Base-by-base conservation (phyloP, 768 basidiomycete genomes). In the Suillus hirtellus region DNA sequence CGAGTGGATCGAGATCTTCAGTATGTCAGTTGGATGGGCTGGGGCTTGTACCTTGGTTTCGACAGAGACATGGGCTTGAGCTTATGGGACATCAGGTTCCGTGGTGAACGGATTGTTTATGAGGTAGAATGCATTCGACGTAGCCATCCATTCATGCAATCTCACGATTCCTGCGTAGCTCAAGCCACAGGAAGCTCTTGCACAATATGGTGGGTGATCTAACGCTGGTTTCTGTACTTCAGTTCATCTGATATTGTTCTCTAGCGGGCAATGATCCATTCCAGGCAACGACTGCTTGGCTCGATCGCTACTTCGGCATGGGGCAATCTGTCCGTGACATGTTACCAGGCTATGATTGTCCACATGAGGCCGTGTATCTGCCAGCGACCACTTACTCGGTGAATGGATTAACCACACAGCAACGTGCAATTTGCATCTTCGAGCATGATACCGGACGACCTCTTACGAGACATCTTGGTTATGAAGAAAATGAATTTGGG, bases 1-100 rank as follows among this genome's bases (percentile, higher is more conserved):
- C 76, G 84, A 46, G 82, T 89, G 2, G 84, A 89, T 66, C 69
- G 68, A 27, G 77, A 78, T 43, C 73, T 76, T 50, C 79, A 84
- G 65, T 87, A 83, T 65, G 72, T 89, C n/a, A 84, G 79, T 52
- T 89, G 88, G 88, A 84, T 89, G 84, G 85, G 85, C 2, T 88
- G 86, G 86, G 77, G 79, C 0, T 61, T 88, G 72, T 88, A 83
- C 65, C 76, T 88, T 37, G 82, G 84, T 58, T 89, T 88, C 68
- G 85, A 86, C 61, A 72, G 86, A 35, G 88, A 89, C 68, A 88
- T 89, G 86, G 88, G 86, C 15, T 66, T 87, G 65, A 82, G 79
- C 63, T 72, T 88, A 21, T 88, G 84, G 83, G 83, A 88, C 68
- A 78, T 88, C 55, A 76, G 80, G 4, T 85, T 89, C 76, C 74